phyloP scores from a whole-genome alignment of 441 rosid genomes.

The Breynia disticha region DNA sequence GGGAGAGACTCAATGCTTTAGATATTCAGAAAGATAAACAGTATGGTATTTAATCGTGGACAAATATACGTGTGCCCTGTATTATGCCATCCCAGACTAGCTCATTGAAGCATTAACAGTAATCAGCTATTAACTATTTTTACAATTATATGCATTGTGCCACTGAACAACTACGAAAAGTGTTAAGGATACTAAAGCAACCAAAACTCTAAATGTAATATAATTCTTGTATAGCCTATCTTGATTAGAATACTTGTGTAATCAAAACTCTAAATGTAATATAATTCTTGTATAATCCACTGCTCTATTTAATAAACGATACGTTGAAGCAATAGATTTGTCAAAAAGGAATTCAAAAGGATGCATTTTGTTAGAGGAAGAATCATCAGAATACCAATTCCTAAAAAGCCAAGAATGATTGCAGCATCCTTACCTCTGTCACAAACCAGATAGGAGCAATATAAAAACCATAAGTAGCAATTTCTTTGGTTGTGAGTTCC shows the following conservation, averaged over 20 bases:
- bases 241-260: too few relatives aligned
- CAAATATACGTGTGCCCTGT: background rate
- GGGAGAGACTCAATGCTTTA: background rate
- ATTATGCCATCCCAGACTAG: background rate
- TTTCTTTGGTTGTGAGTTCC: conserved; percentile 54
- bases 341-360: too few relatives aligned
- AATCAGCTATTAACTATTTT: too few relatives aligned
- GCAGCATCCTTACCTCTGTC: conserved; percentile 56
- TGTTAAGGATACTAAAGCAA: too few relatives aligned
- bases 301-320: too few relatives aligned
- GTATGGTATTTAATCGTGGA: background rate
- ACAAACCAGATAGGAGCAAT: conserved; percentile 96
- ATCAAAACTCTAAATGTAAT: too few relatives aligned
- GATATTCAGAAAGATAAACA: background rate
- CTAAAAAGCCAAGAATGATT: too few relatives aligned
- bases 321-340: background rate
- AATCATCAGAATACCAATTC: background rate
- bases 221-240: too few relatives aligned
- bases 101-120: background rate
- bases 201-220: too few relatives aligned
- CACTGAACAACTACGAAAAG: too few relatives aligned
- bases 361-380: background rate
- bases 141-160: too few relatives aligned
- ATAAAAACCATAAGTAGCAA: conserved; percentile 73
- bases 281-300: too few relatives aligned